Base-by-base conservation (phyloP, 257 asterid species). In the Solanum habrochaites region DNA sequence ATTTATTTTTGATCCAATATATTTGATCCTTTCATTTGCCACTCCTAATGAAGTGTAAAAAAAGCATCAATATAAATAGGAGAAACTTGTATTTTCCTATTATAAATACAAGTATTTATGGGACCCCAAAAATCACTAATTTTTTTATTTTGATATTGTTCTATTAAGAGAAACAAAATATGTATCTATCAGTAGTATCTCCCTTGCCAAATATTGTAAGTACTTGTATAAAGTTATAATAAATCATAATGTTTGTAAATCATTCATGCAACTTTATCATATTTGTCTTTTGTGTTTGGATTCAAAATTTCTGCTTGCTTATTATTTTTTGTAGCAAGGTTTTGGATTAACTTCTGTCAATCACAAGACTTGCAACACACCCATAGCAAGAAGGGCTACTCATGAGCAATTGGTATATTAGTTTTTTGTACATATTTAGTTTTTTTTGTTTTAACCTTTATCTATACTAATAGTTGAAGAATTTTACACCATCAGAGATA, bases 1-100 rank as follows among this genome's bases (percentile, higher is more conserved):
- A 40, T 8, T 39, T 8, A 7, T 39, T 8, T 39, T 39, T 10
- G 9, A 40, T 2, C 0, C 10, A 40, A 40, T 40, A 40, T 40
- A 0, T 40, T 8, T 3, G 11, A 40, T 8, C 1, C 2, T 8
- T 3, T 40, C 11, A 8, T 7, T 40, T 8, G 0, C 2, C 43
- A 40, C 3, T 40, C 43, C 11, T 35, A 35, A 1, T 35, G 39
- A 35, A 40, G 0, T 8, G 0, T 40, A 40, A 40, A 40, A 35
- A 11, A 40, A 40, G 43, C 43, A 40, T 40, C 43, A 40, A 2
- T 40, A 40, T 8, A 0, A 7, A 40, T 40, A 40, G 43, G 43
- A 8, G 43, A 7, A 40, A 40, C 43, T 40, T 40, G 2, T 40
- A 5, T 35, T 35, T 40, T 40, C 43, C 43, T 31, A 42, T 42